Evolutionary conservation across 2,329 filamentous ascomycete species (phyloP).

Genomic region (Colletotrichum sp.): DNA sequence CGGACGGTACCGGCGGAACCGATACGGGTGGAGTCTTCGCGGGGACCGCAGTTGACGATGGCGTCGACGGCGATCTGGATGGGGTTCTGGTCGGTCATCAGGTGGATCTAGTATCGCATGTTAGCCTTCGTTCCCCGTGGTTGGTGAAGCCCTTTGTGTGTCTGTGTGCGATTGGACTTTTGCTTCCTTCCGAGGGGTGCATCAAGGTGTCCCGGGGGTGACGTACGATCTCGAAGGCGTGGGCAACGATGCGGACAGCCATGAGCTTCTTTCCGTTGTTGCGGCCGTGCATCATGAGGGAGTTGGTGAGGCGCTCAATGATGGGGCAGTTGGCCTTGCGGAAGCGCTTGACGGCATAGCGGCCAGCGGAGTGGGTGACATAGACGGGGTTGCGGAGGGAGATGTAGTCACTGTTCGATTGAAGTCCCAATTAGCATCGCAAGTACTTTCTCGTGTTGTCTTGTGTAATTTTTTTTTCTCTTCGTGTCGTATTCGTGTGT

Average conservation of each 20-base stretch:
- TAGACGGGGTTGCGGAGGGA: conserved; percentile 99
- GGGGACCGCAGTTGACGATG: conserved; percentile 99
- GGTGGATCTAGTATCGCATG: conserved; percentile 78
- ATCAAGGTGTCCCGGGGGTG: conserved; percentile 7
- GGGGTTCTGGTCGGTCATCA: conserved; percentile 99
- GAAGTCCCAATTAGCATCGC: conserved; percentile 37
- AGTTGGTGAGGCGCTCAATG: conserved; percentile 99
- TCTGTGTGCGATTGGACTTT: conserved; percentile 22
- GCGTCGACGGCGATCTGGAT: conserved; percentile 99
- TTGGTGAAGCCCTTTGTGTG: background rate
- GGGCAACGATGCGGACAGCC: conserved; percentile 98
- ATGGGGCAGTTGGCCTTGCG: conserved; percentile 99
- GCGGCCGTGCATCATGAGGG: conserved; percentile 99
- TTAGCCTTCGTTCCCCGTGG: conserved; percentile 27
- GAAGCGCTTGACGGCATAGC: conserved; percentile 99
- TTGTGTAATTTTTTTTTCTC: conserved; percentile 13
- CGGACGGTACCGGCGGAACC: conserved; percentile 99
- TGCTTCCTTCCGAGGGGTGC: background rate
- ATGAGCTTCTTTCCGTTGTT: conserved; percentile 99
- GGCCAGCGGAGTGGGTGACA: conserved; percentile 97
- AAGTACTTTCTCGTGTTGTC: background rate
- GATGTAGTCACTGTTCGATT: conserved; percentile 86
- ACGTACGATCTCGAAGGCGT: conserved; percentile 99
- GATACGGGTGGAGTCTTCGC: conserved; percentile 99
- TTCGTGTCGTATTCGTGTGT: background rate